Base-by-base conservation (phyloP, 768 basidiomycete genomes). In the Bullera alba region DNA sequence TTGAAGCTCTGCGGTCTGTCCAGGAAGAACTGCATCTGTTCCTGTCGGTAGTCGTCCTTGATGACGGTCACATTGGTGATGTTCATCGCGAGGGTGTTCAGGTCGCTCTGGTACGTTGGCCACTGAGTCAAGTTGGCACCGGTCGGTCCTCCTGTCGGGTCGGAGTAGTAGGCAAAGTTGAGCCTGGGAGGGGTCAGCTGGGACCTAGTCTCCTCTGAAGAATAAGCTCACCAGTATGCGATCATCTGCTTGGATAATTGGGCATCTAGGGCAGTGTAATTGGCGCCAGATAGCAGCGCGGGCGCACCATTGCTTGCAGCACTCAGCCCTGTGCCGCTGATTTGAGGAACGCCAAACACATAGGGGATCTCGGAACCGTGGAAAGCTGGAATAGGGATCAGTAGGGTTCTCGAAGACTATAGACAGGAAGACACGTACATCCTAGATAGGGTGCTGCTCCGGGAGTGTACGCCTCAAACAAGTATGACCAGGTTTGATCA, bases 111-210 rank as follows among this genome's bases (percentile, higher is more conserved):
- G 50, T 70, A 65, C 5, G 22, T 37, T 19, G 66, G 63, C 66
- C 69, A 65, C 17, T 42, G 17, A 27, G 60, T 58, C 15, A 51
- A 21, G 54, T 59, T 61, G 36, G 52, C 41, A 10, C 26, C 44
- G 39, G 48, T 48, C 15, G 47, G 23, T 17, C 44, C 36, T 28
- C 36, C 44, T n/a, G 51, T 21, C 30, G 65, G 62, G 47, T 67
- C 54, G 44, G 58, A 48, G 60, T 58, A 63, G 54, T 60, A 65
- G 25, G 56, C 61, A 50, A 69, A 69, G 56, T 69, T 69, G 48
- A 69, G 46, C 59, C 65, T 67, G 42, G 0, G 2, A 5, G n/a
- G 25, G 29, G 26, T 50, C 27, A 23, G 41, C 46, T 21, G 10
- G 7, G 6, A 26, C 15, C 6, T 29, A 14, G 8, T 35, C 23